Conservation (phyloP, 306 rosid species). For the Fragaria ananassa region DNA sequence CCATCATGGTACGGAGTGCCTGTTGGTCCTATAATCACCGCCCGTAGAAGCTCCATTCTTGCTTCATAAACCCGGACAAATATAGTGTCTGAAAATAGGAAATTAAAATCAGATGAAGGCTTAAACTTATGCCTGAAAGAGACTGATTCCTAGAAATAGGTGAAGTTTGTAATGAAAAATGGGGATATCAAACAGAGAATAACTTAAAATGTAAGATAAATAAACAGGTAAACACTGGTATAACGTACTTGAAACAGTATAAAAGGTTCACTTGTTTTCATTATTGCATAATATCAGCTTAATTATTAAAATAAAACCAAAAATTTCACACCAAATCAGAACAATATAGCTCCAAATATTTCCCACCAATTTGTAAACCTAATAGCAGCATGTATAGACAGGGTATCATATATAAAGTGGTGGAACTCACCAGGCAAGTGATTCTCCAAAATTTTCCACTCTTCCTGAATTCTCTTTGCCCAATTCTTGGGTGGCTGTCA, state of each 20-base stretch:
- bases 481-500: constrained; percentile 59
- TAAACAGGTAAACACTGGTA: background rate
- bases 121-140: background rate
- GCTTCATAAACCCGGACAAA: constrained; percentile 71
- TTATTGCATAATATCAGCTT: background rate
- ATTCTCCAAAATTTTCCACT: constrained; percentile 74
- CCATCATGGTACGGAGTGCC: constrained; percentile 92
- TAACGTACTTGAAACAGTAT: background rate
- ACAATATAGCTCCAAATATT: background rate
- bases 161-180: constrained; percentile 6
- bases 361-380: background rate
- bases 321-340: background rate
- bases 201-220: background rate
- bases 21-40: constrained; percentile 66
- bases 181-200: background rate
- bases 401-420: background rate
- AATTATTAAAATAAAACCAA: background rate
- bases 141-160: constrained; percentile 11
- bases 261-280: background rate
- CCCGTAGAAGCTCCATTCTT: constrained; percentile 77
- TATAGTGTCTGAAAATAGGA: constrained; percentile 50
- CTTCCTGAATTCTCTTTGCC: constrained; percentile 76
- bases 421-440: constrained; percentile 61
- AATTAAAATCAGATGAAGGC: constrained; percentile 15
- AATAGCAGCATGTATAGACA: background rate